Conservation (phyloP, 192 early-diverging fungal genomes). For the Spinellus fusiger region DNA sequence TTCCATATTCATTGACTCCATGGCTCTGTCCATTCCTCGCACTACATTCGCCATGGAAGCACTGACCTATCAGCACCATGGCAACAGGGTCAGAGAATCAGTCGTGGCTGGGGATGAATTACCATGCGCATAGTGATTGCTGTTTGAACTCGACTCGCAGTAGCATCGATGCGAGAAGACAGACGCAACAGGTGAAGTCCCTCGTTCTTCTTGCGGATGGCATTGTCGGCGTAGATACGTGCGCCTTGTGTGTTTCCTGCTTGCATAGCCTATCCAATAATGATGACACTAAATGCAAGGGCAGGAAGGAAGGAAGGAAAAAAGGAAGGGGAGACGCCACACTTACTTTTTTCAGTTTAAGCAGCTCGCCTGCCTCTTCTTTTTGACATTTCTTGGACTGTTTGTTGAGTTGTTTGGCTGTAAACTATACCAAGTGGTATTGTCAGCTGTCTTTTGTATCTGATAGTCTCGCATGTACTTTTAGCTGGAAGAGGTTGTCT, state of each 20-base stretch:
- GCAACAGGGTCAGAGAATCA: background rate
- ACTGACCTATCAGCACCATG: constrained; percentile 62
- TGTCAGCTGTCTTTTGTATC: background rate
- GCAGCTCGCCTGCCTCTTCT: constrained; percentile 74
- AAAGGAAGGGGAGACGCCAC: background rate
- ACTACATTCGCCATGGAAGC: constrained; percentile 84
- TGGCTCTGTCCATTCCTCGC: constrained; percentile 89
- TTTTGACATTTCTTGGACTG: constrained; percentile 82
- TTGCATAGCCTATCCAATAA: constrained; percentile 75
- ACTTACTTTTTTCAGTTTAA: constrained; percentile 82
- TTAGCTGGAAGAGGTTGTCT: background rate
- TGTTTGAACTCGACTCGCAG: constrained; percentile 90
- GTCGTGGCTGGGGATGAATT: background rate
- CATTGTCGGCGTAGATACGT: constrained; percentile 89
- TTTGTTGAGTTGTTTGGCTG: constrained; percentile 81
- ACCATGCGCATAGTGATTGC: constrained; percentile 88
- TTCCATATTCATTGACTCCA: constrained; percentile 94
- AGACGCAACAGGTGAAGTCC: constrained; percentile 81
- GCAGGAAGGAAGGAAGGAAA: background rate
- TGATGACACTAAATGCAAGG: background rate
- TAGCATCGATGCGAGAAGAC: constrained; percentile 87
- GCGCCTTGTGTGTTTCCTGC: constrained; percentile 89
- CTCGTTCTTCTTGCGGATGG: constrained; percentile 97
- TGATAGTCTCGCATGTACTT: background rate
- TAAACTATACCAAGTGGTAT: constrained; percentile 54